Base-by-base conservation (phyloP, 2,329 filamentous ascomycete species). In the Penicillium sclerotiorum region DNA sequence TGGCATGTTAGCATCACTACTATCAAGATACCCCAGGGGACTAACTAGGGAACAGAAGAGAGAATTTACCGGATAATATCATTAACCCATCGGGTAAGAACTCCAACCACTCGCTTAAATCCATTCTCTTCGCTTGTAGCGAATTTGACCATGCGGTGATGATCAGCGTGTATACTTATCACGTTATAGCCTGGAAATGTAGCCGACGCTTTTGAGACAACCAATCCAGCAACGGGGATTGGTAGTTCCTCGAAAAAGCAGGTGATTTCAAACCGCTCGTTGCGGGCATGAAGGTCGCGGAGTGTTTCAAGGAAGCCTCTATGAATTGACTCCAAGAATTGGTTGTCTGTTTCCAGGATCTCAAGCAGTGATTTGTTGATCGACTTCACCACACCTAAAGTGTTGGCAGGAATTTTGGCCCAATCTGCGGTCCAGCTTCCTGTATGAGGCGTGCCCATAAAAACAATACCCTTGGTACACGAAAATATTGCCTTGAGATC, bases 81-180 rank as follows among this genome's bases (percentile, higher is more conserved):
- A n/a, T n/a, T n/a, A n/a, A n/a, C 25, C 25, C 25, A 27, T 27
- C 25, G 25, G 6, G 7, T 27, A 80, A 69, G 87, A 71, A 33
- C 32, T 3, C 32, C 32, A 2, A 17, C n/a, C 12, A 35, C 5
- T 18, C 8, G 15, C 18, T 17, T 35, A 17, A 17, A 35, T 17
- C 32, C 32, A 18, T 35, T 35, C 3, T 35, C 32, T 3, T 35
- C 8, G 5, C n/a, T 15, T 3, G 32, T 17, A 4, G n/a, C 20
- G 18, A 39, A 39, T 18, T 39, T 39, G 5, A 39, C 18, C 36
- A 39, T 39, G 5, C 23, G 25, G 8, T 20, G 17, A 22, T 39
- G 36, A 25, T 39, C 23, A 5, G 36, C 36, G 11, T 39, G 36
- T 11, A 39, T 39, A 23, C 11, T 39, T 5, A 39, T 4, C 7